Percentiles rank a stretch among this genome's conserved stretches.
Evolutionary conservation across 768 basidiomycete genomes (phyloP).

Genomic region (Cubamyces sp.): DNA sequence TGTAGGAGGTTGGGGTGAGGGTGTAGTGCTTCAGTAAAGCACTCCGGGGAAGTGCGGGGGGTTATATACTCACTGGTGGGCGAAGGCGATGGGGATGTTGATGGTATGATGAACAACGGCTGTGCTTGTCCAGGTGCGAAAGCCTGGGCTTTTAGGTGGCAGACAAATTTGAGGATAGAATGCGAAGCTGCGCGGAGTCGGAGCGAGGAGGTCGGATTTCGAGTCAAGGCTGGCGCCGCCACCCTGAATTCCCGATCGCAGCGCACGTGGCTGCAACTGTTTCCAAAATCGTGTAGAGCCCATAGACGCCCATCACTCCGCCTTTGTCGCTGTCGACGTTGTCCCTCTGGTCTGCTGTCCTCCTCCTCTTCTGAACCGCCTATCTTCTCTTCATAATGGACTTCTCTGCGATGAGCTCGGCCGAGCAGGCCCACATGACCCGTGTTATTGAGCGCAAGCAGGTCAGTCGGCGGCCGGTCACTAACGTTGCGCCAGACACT

Average conservation of each 20-base stretch:
- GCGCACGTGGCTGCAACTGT: slow-evolving; percentile 1
- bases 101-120: slow-evolving; percentile 7
- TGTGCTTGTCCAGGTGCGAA: not conserved
- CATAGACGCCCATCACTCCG: not conserved
- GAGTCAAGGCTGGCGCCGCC: slow-evolving; percentile 11
- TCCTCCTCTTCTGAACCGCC: slow-evolving; percentile 9
- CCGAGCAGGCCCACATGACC: slow-evolving; percentile 97
- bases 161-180: not conserved
- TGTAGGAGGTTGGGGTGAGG: slow-evolving; percentile 3
- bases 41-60: not conserved
- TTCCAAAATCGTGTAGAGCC: not conserved
- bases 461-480: slow-evolving; percentile 46
- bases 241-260: not conserved
- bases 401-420: slow-evolving; percentile 84
- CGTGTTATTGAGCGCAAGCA: slow-evolving; percentile 96
- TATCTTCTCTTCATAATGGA: slow-evolving; percentile 61
- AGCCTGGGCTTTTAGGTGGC: not conserved
- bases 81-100: slow-evolving; percentile 1
- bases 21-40: slow-evolving; percentile 16
- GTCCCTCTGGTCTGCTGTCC: not conserved
- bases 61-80: slow-evolving; percentile 25
- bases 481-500: not conserved
- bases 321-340: not conserved
- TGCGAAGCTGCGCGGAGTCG: not conserved
- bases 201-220: slow-evolving; percentile 14